These are phyloP conservation scores for Colletotrichum agaves DNA, from an alignment of 2,329 filamentous ascomycete genomes.

Conservation along the genomic window DNA sequence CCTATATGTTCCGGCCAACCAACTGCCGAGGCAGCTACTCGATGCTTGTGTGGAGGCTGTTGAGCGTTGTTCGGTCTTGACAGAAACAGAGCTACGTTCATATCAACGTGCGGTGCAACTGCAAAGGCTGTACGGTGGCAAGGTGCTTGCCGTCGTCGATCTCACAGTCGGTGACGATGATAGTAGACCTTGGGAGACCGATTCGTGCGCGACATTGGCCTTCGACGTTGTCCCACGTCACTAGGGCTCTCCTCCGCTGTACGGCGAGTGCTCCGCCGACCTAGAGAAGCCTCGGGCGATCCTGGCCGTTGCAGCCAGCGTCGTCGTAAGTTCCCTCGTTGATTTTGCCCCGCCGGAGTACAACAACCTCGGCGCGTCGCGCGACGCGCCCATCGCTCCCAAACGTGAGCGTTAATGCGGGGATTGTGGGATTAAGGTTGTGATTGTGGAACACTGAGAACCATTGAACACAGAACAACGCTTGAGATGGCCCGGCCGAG, in stretches of 20 bases:
- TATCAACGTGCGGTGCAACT: neutral
- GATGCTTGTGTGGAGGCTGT: neutral
- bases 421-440: too few species aligned
- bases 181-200: neutral
- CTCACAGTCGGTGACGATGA: neutral
- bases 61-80: neutral
- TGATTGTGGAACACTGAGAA: too few species aligned
- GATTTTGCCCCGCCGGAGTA: too few species aligned
- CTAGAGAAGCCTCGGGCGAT: too few species aligned
- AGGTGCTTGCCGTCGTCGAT: neutral
- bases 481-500: too few species aligned
- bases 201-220: neutral
- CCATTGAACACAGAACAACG: too few species aligned
- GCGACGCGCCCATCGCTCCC: too few species aligned
- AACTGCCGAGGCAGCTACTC: neutral
- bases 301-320: too few species aligned
- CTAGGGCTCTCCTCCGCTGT: constrained; percentile 6
- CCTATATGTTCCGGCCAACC: neutral
- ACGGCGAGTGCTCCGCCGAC: neutral
- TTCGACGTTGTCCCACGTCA: neutral
- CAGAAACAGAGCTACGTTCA: neutral
- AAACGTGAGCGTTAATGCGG: too few species aligned
- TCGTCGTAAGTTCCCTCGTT: too few species aligned
- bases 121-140: neutral
- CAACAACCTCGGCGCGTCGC: too few species aligned